phyloP scores from a whole-genome alignment of 257 asterid genomes.

The Solanum pimpinellifolium region DNA sequence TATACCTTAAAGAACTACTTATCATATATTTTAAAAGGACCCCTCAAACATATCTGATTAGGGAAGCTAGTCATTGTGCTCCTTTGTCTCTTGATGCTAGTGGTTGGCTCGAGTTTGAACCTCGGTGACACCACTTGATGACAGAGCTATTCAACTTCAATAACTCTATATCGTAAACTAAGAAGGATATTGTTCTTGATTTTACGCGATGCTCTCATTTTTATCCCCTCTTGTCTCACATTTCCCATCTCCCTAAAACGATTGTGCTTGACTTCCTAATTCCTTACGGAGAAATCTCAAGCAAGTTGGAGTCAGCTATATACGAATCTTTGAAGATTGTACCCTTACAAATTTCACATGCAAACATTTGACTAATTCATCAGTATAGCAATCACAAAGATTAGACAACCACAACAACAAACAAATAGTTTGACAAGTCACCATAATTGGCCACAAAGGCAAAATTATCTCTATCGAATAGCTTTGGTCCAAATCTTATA shows the following conservation, averaged over 20 bases:
- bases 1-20: not conserved
- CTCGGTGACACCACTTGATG: not conserved
- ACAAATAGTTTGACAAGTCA: not conserved
- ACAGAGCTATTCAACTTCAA: not conserved
- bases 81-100: not conserved
- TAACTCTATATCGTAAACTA: not conserved
- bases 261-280: not conserved
- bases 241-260: not conserved
- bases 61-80: not conserved
- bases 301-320: not conserved
- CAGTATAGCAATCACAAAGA: not conserved
- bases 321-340: not conserved
- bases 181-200: not conserved
- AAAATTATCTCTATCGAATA: not conserved
- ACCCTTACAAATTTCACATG: not conserved
- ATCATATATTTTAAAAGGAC: not conserved
- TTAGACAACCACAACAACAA: not conserved
- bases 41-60: not conserved
- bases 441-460: not conserved
- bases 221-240: not conserved
- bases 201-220: not conserved
- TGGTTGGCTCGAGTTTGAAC: not conserved
- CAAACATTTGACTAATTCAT: not conserved
- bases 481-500: not conserved
- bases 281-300: not conserved